Evolutionary conservation across 2,329 filamentous ascomycete species (phyloP).

Genomic region (Lachnellula suecica): DNA sequence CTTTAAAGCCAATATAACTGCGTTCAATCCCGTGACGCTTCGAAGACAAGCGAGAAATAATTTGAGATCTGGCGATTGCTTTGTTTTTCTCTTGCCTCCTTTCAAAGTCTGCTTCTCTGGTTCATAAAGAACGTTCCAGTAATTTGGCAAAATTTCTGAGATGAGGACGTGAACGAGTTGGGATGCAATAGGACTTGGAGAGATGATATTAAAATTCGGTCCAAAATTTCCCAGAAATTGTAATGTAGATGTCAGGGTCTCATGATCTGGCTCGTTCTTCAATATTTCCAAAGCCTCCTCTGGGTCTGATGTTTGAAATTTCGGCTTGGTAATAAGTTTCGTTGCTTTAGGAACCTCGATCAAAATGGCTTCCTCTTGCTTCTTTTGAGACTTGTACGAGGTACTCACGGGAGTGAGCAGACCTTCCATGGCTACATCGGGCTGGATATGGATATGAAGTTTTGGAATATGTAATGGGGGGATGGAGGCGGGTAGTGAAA

Average conservation of each 20-base stretch:
- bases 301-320: conserved; percentile 24
- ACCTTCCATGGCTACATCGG: conserved; percentile 43
- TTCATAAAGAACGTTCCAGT: conserved; percentile 68
- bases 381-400: conserved; percentile 28
- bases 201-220: conserved; percentile 53
- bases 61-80: conserved; percentile 36
- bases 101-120: conserved; percentile 31
- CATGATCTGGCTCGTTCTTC: conserved; percentile 61
- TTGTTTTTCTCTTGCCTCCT: conserved; percentile 18
- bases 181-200: conserved; percentile 66
- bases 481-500: background rate
- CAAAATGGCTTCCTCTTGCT: conserved; percentile 18
- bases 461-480: background rate
- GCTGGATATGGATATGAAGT: background rate
- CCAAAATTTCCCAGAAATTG: conserved; percentile 45
- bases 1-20: conserved; percentile 69
- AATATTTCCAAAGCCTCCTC: conserved; percentile 58
- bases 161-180: conserved; percentile 76
- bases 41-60: conserved; percentile 64
- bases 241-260: conserved; percentile 52
- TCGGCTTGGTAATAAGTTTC: conserved; percentile 6
- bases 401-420: conserved; percentile 48
- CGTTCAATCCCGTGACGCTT: conserved; percentile 76
- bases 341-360: conserved; percentile 19
- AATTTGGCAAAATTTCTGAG: conserved; percentile 74